phyloP scores from a whole-genome alignment of 1,139 yeast genomes.

The Diutina catenulata region DNA sequence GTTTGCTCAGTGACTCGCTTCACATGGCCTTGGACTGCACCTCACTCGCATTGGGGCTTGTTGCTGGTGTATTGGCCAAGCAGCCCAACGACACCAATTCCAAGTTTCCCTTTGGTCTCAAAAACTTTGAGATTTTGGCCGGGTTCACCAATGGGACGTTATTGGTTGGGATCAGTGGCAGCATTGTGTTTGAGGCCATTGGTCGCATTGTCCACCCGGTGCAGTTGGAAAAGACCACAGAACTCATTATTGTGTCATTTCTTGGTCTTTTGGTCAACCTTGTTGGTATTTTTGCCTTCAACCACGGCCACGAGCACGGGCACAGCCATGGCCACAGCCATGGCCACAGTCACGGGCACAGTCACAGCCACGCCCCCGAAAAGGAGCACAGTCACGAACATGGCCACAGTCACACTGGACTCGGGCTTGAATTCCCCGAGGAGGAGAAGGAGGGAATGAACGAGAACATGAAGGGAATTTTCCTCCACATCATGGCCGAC shows the following conservation, averaged over 20 bases:
- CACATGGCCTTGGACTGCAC: constrained; percentile 96
- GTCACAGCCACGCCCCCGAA: constrained; percentile 22
- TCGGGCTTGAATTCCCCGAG: constrained; percentile 8
- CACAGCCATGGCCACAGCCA: constrained; percentile 10
- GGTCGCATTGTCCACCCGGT: constrained; percentile 75
- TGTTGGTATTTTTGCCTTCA: constrained; percentile 89
- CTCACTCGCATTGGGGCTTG: constrained; percentile 76
- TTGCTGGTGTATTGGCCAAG: constrained; percentile 61
- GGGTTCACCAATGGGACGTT: constrained; percentile 93
- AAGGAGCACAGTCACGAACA: constrained; percentile 15
- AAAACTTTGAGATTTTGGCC: constrained; percentile 79
- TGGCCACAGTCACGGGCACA: constrained; percentile 17
- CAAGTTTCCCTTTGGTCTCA: constrained; percentile 76
- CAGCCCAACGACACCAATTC: constrained; percentile 41
- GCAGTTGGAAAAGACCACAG: constrained; percentile 68
- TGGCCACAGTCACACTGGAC: constrained; percentile 14
- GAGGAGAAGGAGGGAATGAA: constrained; percentile 24
- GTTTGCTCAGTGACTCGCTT: constrained; percentile 81
- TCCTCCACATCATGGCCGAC: constrained; percentile 86
- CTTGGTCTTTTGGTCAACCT: constrained; percentile 80
- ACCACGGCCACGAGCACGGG: constrained; percentile 47
- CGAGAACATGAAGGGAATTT: constrained; percentile 92
- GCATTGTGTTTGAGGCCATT: constrained; percentile 77
- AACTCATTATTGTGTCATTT: constrained; percentile 70
- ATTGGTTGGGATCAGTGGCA: constrained; percentile 77